phyloP scores from a whole-genome alignment of 2,329 filamentous ascomycete species.

The Aureobasidium sp. region DNA sequence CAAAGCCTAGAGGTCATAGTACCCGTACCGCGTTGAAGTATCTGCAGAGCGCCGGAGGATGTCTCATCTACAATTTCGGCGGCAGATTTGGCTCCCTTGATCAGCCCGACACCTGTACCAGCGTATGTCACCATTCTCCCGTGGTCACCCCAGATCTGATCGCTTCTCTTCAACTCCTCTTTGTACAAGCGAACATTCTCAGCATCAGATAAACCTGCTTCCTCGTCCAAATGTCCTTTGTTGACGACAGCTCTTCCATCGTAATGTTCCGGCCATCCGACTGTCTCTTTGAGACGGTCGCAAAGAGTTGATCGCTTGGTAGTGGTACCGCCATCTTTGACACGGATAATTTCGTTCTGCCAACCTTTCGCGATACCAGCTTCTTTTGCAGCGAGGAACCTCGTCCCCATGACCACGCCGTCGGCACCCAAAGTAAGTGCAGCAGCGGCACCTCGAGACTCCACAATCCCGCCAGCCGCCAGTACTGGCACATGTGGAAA shows the following conservation, averaged over 20 bases:
- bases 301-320: slow-evolving; percentile 47
- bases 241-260: slow-evolving; percentile 53
- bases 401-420: slow-evolving; percentile 56
- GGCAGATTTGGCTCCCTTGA: slow-evolving; percentile 44
- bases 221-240: slow-evolving; percentile 39
- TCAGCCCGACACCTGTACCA: slow-evolving; percentile 53
- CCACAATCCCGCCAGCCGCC: slow-evolving; percentile 51
- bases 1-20: background rate
- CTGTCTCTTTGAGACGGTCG: slow-evolving; percentile 48
- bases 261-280: slow-evolving; percentile 50
- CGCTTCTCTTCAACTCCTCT: slow-evolving; percentile 41
- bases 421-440: slow-evolving; percentile 45
- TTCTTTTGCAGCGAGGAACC: slow-evolving; percentile 50
- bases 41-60: background rate
- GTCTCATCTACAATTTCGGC: slow-evolving; percentile 45
- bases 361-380: slow-evolving; percentile 40
- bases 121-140: slow-evolving; percentile 55
- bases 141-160: slow-evolving; percentile 35
- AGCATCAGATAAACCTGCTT: slow-evolving; percentile 31
- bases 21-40: background rate
- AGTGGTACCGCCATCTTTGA: slow-evolving; percentile 43
- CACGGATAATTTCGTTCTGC: slow-evolving; percentile 37
- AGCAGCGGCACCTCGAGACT: slow-evolving; percentile 46
- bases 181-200: slow-evolving; percentile 38
- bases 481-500: slow-evolving; percentile 25